Evolutionary conservation across 805 yeast species (phyloP), one percentile per base, ranked within the genome.

Genomic region (Candida patagonica): DNA sequence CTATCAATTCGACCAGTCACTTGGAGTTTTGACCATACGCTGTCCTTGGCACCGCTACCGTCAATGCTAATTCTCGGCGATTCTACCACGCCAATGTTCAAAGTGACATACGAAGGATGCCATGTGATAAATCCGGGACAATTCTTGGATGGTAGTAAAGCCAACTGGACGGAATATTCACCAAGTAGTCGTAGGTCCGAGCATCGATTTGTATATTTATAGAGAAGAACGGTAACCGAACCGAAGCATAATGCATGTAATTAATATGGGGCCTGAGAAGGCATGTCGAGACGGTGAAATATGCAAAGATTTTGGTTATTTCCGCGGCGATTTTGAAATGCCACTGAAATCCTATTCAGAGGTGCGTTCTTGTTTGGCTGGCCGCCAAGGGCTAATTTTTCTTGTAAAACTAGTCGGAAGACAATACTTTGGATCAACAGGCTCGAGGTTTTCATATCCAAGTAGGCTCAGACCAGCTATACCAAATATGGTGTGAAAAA

Each of bases 401-500:
- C 55, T 46, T 5, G 77, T 66, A 1, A 70, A 57, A 2, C 53
- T 48, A n/a, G 42, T 48, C 2, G 96, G 95, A 68, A 92, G 68
- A 54, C 97, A 89, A 58, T 85, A 88, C 3, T 79, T 70, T 0
- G 99, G 96, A 58, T 87, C 89, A 6, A 92, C 74, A 4, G 67
- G 65, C n/a, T 60, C 68, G 21, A 89, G 62, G 34, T 67, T 62
- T 13, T 74, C 76, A 42, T 62, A 73, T 2, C 81, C 82, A 60
- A 88, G 67, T 39, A 92, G 60, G 53, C 94, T 78, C 42, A 92
- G 65, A 0, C 96, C 99, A 0, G 96, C 80, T 16, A 89, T 63
- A 0, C 95, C 95, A 61, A 92, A 92, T 13, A 80, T 67, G 0
- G 98, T 92, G 56, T 92, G 99, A 56, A 76, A 92, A 0, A 92